Evolutionary conservation across 805 yeast species (phyloP), one percentile per base, ranked within the genome.

Genomic region (Saccharomycopsis vini): DNA sequence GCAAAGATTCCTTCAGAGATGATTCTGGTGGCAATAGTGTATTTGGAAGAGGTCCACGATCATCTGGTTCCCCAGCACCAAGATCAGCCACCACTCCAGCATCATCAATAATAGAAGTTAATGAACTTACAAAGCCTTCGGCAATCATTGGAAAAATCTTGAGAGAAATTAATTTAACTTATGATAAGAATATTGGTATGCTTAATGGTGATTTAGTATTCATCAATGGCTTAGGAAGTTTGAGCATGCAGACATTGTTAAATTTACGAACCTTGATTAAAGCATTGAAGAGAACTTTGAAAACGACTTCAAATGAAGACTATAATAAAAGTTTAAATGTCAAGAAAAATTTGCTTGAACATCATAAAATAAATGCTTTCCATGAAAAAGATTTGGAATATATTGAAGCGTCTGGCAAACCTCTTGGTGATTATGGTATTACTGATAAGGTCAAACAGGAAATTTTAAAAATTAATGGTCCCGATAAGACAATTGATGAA

Each of bases 111-210:
- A 22, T 16, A 19, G 20, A 13, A 24, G 20, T 18, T 20, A 23
- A 13, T 16, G 42, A 42, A 13, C 13, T 13, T 10, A 36, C 42
- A 7, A 41, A 36, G 9, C 74, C 77, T 1, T 62, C 72, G 1
- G 52, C 57, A 22, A 62, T 69, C 3, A 48, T 81, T 41, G 69
- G 69, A 23, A 72, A 73, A 43, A 71, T 81, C 12, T 61, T 81
- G 43, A 62, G 63, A 37, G 75, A 73, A 50, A 59, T 79, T 31
- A 66, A 69, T 38, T 58, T 81, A 42, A 62, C 73, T 1, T 81
- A 75, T 54, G 84, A 80, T 53, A 63, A 72, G 3, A 72, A 75
- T 32, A 64, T 72, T 15, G 88, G 88, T 1, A 59, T 74, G 42
- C 59, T 81, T 20, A 78, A 71, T 51, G 89, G 89, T 0, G 79